phyloP scores from a whole-genome alignment of 208 protist genomes.

The Vickermania spadyakhi region DNA sequence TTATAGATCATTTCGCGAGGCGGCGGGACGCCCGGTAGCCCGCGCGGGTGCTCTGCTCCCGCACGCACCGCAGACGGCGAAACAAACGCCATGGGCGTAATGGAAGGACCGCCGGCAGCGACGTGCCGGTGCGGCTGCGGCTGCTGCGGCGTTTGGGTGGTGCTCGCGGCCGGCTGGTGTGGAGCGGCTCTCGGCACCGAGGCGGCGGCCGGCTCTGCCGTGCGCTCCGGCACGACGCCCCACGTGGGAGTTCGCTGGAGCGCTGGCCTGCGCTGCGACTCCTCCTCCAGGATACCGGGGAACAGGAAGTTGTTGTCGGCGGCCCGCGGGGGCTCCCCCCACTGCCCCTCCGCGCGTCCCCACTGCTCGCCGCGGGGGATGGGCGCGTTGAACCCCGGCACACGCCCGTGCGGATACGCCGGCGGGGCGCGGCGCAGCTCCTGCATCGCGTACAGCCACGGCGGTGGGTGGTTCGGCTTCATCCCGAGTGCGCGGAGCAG shows the following conservation, averaged over 20 bases:
- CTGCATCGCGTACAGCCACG: slow-evolving; percentile 99
- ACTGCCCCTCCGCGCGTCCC: slow-evolving; percentile 92
- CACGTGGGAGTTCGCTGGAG: slow-evolving; percentile 13
- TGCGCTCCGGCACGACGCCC: slow-evolving; percentile 28
- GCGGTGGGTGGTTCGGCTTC: slow-evolving; percentile 86
- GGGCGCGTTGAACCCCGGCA: slow-evolving; percentile 98
- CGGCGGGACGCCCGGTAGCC: not conserved
- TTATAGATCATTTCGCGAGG: slow-evolving; percentile 4
- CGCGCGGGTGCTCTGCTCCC: slow-evolving; percentile 6
- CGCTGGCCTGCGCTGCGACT: no score
- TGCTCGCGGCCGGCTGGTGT: no score
- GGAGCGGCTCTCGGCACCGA: no score
- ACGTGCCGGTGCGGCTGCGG: not conserved
- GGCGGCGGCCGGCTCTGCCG: not conserved
- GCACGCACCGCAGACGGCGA: not conserved
- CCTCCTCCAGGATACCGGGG: slow-evolving; percentile 79
- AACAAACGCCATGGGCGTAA: no score
- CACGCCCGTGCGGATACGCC: slow-evolving; percentile 96
- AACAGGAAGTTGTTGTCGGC: slow-evolving; percentile 70
- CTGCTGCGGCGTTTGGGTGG: slow-evolving; percentile 1
- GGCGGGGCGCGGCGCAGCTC: slow-evolving; percentile 96
- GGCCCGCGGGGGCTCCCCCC: slow-evolving; percentile 94
- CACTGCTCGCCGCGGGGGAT: slow-evolving; percentile 95
- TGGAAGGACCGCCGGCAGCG: slow-evolving; percentile 1
- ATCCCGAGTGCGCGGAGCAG: slow-evolving; percentile 97